Percentiles rank a stretch among this genome's conserved stretches.
phyloP scores from a whole-genome alignment of 768 basidiomycete genomes.

The Leccinum incarnatum region DNA sequence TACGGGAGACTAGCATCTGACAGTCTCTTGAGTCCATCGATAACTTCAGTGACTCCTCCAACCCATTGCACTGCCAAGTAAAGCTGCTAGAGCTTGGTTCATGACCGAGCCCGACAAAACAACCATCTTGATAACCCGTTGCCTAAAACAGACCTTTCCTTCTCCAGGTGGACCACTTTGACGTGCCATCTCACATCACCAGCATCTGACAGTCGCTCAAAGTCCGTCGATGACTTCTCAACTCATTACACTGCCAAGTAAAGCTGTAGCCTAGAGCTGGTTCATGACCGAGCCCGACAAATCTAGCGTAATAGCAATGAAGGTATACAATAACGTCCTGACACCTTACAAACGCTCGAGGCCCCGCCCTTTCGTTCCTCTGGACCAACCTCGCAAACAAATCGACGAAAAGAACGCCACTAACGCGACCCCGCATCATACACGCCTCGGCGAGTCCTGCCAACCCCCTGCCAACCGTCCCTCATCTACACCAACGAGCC shows the following conservation, averaged over 20 bases:
- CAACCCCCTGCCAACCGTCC: not conserved
- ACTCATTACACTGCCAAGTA: not conserved
- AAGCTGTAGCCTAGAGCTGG: not conserved
- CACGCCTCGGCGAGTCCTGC: slow-evolving; percentile 7
- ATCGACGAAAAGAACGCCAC: slow-evolving; percentile 12
- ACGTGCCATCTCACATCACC: not conserved
- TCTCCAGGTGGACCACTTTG: too few species aligned
- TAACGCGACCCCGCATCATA: not conserved
- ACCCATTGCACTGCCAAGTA: too few species aligned
- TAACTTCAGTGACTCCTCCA: too few species aligned
- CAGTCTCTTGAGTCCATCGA: too few species aligned
- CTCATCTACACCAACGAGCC: slow-evolving; percentile 4
- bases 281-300: slow-evolving; percentile 5
- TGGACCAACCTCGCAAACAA: slow-evolving; percentile 9
- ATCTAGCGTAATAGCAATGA: slow-evolving; percentile 2
- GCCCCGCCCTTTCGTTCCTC: not conserved
- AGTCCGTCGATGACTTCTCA: not conserved
- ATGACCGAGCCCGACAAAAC: too few species aligned
- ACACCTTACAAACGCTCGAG: not conserved
- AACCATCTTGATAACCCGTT: too few species aligned
- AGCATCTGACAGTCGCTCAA: too few species aligned
- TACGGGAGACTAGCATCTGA: too few species aligned
- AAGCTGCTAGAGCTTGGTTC: too few species aligned
- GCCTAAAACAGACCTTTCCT: too few species aligned
- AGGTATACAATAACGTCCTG: not conserved